Percentiles rank a stretch among this genome's conserved stretches.
Evolutionary conservation across 78 protist genomes (phyloP).

Genomic region (Anaeramoeba flamelloides): DNA sequence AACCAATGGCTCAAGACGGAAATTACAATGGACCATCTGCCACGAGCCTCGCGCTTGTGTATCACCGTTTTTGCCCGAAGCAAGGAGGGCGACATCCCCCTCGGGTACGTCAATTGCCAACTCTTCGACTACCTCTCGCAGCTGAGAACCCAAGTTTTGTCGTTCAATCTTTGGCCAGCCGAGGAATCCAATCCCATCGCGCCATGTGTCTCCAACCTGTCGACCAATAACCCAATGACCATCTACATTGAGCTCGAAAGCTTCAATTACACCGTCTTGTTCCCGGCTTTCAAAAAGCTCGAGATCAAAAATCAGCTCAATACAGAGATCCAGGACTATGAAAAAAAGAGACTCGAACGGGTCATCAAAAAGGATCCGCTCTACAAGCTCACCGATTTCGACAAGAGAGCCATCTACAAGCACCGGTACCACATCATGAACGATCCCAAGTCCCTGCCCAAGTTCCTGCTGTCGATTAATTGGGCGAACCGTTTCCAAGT

Average conservation of each 20-base stretch:
- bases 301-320: not conserved
- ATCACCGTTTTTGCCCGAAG: slow-evolving; percentile 2
- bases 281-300: not conserved
- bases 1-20: not conserved
- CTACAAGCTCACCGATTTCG: slow-evolving; percentile 8
- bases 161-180: not conserved
- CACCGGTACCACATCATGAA: slow-evolving; percentile 8
- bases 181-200: slow-evolving; percentile 5
- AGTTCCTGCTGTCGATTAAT: slow-evolving; percentile 49
- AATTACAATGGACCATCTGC: not conserved
- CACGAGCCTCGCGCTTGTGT: slow-evolving; percentile 16
- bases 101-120: slow-evolving; percentile 11
- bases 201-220: not conserved
- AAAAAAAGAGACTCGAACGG: no score
- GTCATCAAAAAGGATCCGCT: slow-evolving; percentile 29
- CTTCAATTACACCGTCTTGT: not conserved
- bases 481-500: slow-evolving; percentile 50
- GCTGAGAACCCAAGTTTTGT: not conserved
- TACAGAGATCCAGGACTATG: not conserved
- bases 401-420: slow-evolving; percentile 16
- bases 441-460: slow-evolving; percentile 43
- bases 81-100: not conserved
- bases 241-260: not conserved
- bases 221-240: not conserved
- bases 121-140: not conserved